Percentiles rank a stretch among this genome's conserved stretches.
Evolutionary conservation across 208 protist species (phyloP).

Genomic region (Paratrypanosoma confusum): DNA sequence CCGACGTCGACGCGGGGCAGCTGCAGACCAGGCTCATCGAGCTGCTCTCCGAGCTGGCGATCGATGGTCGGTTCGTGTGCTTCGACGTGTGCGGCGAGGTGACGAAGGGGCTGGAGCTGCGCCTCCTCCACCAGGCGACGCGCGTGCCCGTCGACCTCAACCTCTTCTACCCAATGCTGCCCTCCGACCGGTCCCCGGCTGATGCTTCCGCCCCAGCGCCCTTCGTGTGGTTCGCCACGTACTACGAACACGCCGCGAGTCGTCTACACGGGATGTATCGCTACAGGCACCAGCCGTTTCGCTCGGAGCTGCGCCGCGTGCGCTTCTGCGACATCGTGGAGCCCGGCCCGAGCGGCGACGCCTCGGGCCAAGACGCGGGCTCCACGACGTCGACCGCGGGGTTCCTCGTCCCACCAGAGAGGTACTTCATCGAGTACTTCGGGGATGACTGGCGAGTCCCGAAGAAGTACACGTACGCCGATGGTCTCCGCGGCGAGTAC

Average conservation of each 20-base stretch:
- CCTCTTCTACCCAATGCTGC: conserved; percentile 62
- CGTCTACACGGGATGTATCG: conserved; percentile 76
- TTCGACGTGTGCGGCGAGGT: conserved; percentile 74
- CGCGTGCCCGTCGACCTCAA: conserved; percentile 72
- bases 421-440: conserved; percentile 77
- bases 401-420: conserved; percentile 44
- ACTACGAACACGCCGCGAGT: conserved; percentile 44
- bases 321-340: conserved; percentile 29
- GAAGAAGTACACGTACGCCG: conserved; percentile 55
- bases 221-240: conserved; percentile 74
- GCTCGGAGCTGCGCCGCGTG: conserved; percentile 9
- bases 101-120: conserved; percentile 62
- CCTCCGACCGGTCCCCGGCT: conserved; percentile 9
- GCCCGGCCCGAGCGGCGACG: not conserved
- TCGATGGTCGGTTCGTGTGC: conserved; percentile 24
- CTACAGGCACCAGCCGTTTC: conserved; percentile 54
- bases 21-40: conserved; percentile 13
- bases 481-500: conserved; percentile 65
- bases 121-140: conserved; percentile 49
- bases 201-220: conserved; percentile 13
- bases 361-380: not conserved
- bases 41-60: conserved; percentile 26
- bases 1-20: not conserved
- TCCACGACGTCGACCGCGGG: not conserved
- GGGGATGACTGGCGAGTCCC: conserved; percentile 65